These are phyloP conservation scores for Euclidium syriacum DNA, from an alignment of 345 rosid genomes.

Conservation along the genomic window DNA sequence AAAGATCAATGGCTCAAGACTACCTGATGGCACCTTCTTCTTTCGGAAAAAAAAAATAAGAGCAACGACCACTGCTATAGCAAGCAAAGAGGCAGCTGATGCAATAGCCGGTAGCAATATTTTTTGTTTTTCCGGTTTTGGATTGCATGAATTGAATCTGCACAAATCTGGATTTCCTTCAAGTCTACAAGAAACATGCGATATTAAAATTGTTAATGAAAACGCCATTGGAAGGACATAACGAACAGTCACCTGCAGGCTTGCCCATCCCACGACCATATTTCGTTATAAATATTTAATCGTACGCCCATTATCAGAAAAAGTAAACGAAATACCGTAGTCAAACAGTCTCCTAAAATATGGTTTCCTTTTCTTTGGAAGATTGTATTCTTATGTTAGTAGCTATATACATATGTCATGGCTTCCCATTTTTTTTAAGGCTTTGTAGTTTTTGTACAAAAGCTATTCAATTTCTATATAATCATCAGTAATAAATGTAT, in stretches of 20 bases:
- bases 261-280: not conserved
- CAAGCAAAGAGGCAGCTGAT: constrained; percentile 16
- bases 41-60: constrained; percentile 17
- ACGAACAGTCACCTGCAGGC: no score
- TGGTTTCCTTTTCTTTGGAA: no score
- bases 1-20: not conserved
- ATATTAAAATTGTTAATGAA: not conserved
- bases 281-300: no score
- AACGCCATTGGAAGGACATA: not conserved
- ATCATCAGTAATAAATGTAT: not conserved
- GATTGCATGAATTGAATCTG: constrained; percentile 1
- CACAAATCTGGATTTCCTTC: constrained; percentile 35
- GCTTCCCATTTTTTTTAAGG: no score
- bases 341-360: no score
- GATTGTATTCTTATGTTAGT: no score
- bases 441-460: no score
- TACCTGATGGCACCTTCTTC: constrained; percentile 9
- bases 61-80: constrained; percentile 4
- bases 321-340: no score
- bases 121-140: not conserved
- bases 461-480: not conserved
- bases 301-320: no score
- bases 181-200: not conserved
- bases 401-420: no score
- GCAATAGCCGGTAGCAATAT: constrained; percentile 18